Evolutionary conservation across 164 flowering plant genomes (phyloP), one percentile per base, ranked within the genome.

Genomic region (Vitis cinerea): DNA sequence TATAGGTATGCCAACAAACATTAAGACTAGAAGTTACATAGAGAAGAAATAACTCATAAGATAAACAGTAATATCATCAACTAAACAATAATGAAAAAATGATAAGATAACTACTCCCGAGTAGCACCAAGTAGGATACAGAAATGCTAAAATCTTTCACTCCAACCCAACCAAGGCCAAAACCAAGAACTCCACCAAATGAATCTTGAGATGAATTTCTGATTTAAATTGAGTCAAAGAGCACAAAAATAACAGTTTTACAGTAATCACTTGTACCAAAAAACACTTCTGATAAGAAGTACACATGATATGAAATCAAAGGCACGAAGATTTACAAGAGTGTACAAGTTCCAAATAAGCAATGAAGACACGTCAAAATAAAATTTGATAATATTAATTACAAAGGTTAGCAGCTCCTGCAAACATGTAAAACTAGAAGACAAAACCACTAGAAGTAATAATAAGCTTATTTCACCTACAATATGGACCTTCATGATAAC

Each of bases 111-210:
- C 51, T 19, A 56, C 14, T 55, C 14, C 14, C 3, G 50, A 59
- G 23, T 68, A 57, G 44, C 73, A 75, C 54, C 53, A 69, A 37
- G 75, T 76, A 84, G 90, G 91, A 87, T 84, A 87, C 86, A 67
- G 73, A 72, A 71, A 52, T 61, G 71, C 71, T 69, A 73, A 66
- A 63, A 59, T 59, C 81, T 58, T 65, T 65, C 50, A 71, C 75
- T 71, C 75, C 71, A 71, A 68, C 79, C 61, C 70, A 83, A 77
- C 64, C 83, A 70, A 75, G 72, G 82, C 71, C 79, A 76, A 69
- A 63, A 70, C 71, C 70, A 72, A 68, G 83, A 75, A 73, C 72
- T 80, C 83, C 88, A 79, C 51, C 57, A 71, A 67, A 62, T 70
- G 74, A 78, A 62, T 78, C 77, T 83, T 77, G 79, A 71, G 73